Evolutionary conservation across 176 grass and related monocot species (phyloP), one percentile per base, ranked within the genome.

Genomic region (Musa beccarii): DNA sequence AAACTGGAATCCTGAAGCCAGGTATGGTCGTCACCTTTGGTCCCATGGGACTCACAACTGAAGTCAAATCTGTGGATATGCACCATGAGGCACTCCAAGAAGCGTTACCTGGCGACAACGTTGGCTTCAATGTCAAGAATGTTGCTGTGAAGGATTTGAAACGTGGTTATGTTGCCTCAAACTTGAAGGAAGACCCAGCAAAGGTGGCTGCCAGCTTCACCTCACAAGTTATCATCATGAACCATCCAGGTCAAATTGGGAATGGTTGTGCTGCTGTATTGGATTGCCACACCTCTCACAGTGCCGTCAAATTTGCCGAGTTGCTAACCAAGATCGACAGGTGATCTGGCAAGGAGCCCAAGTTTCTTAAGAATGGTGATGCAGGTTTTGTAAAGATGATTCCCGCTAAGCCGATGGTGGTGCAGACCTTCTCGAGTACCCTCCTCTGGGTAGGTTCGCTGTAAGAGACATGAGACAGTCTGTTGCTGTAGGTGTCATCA

Each of bases 281-380:
- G 68, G 68, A 70, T 51, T 70, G 68, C 14, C 68, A 70, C 68
- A 52, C 68, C 68, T 70, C 68, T 70, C 68, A 70, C 49, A 70
- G 22, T 51, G 68, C 68, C 9, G 68, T 70, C 16, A 52, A 70
- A 20, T 52, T 70, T 51, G 29, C 68, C 2, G 68, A 70, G 16
- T 10, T 70, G 8, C 34, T 51, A 2, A 70, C 68, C 34, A 70
- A 70, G 49, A 70, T 51, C n/a, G 68, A 70, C 20, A 70, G 49
- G 68, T 16, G 43, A 70, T 70, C 68, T 11, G 68, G 43, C 43
- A 70, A 70, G 67, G 67, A 50, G 67, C 67, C 67, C 43, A 69
- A 69, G 67, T 69, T 69, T 17, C 34, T 51, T 8, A 69, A 51
- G 29, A 51, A 69, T 11, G 67, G 67, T 2, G 67, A 69, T 11